A percentile compares a stretch with the other conserved stretches of the same genome.
phyloP scores from a whole-genome alignment of 768 basidiomycete species.

The Hygrocybe punicea region DNA sequence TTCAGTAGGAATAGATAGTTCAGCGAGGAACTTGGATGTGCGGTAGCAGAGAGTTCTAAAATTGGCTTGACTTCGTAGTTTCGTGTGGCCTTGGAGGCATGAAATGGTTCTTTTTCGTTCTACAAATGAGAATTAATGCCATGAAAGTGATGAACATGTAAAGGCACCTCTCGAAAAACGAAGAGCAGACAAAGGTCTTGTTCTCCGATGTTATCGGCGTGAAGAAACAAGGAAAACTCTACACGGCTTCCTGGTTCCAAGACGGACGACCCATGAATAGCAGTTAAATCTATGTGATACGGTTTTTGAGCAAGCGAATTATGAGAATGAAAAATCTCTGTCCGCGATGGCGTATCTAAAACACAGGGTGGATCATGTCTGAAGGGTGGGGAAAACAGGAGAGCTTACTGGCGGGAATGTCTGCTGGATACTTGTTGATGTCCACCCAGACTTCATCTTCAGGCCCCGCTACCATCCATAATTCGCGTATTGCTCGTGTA shows the following conservation, averaged over 20 bases:
- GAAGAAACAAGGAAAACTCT: constrained; percentile 52
- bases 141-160: constrained; percentile 6
- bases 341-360: constrained; percentile 13
- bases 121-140: constrained; percentile 24
- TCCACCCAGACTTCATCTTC: constrained; percentile 64
- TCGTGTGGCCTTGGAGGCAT: constrained; percentile 52
- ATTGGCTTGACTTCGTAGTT: constrained; percentile 59
- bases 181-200: constrained; percentile 60
- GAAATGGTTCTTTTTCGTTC: constrained; percentile 51
- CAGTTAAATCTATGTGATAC: constrained; percentile 40
- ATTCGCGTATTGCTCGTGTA: constrained; percentile 51
- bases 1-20: constrained; percentile 53
- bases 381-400: not conserved
- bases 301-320: constrained; percentile 58
- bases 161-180: constrained; percentile 55
- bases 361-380: no score
- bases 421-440: constrained; percentile 6
- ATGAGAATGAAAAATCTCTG: constrained; percentile 42
- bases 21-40: constrained; percentile 47
- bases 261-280: constrained; percentile 19
- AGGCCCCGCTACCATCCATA: constrained; percentile 65
- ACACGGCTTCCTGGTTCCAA: constrained; percentile 49
- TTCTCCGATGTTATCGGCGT: constrained; percentile 46
- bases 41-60: constrained; percentile 49
- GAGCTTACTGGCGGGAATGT: constrained; percentile 4